Base-by-base conservation (phyloP, 2,329 filamentous ascomycete genomes). In the Lasiodiplodia citricola region DNA sequence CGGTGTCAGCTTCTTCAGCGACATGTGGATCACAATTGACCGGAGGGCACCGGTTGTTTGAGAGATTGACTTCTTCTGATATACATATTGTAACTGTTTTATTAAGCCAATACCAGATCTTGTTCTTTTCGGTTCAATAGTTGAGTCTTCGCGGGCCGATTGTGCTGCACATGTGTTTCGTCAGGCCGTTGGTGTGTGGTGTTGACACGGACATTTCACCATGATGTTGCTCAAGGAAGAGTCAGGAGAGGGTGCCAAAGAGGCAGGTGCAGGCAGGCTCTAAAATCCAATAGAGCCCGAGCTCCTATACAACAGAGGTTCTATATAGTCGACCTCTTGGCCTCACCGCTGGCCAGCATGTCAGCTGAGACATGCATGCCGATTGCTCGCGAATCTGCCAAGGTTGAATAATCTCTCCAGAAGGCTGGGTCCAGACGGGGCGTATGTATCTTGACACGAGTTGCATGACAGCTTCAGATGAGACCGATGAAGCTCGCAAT, bases 1-100 rank as follows among this genome's bases (percentile, higher is more conserved):
- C 2, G 82, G 81, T 1, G 75, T 83, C 16, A 74, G 76, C n/a
- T 83, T 78, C 65, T 83, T 78, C 71, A 75, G 79, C 70, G 77
- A 83, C 56, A 80, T 83, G 75, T 80, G 77, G 77, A 71, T 83
- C 41, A 76, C 55, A 2, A 75, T 83, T 67, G 69, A 73, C 68
- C 71, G 68, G 52, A 65, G 72, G 67, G 50, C 56, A 23, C 37
- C 31, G 13, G 70, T 68, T 7, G 67, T 68, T 31, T 68, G 51
- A 67, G 55, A n/a, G 31, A 21, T 56, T 66, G 63, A 54, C 63
- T 56, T 47, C 47, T 38, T 65, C 28, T 47, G 35, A 52, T 38
- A n/a, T 38, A 38, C n/a, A 21, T 38, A 18, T 52, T 64, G 37
- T 64, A 64, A n/a, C 35, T 37, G 60, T 18, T 52, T 64, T 64